Conservation (phyloP, 2,329 filamentous ascomycete genomes). For the Paramyrothecium sp. region DNA sequence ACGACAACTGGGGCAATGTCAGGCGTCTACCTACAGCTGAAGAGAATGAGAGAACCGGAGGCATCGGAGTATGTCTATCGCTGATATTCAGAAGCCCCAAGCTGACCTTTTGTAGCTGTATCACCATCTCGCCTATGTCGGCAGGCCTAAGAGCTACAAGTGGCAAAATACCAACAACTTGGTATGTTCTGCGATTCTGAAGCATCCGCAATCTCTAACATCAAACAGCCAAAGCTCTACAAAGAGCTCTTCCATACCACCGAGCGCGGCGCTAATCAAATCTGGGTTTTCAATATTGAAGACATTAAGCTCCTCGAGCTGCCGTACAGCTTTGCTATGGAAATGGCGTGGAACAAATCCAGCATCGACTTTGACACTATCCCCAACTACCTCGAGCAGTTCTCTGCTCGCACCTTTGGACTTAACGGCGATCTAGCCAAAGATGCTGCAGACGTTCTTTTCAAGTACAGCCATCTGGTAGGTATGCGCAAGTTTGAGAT, state of each 20-base stretch:
- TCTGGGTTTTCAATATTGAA: slow-evolving; percentile 68
- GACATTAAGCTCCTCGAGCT: slow-evolving; percentile 58
- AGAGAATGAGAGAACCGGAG: slow-evolving; percentile 51
- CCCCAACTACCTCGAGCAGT: slow-evolving; percentile 47
- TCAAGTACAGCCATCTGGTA: slow-evolving; percentile 42
- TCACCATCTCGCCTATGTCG: slow-evolving; percentile 43
- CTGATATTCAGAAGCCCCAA: not conserved
- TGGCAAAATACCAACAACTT: slow-evolving; percentile 56
- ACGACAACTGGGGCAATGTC: slow-evolving; percentile 61
- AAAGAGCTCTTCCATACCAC: slow-evolving; percentile 61
- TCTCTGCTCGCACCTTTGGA: not conserved
- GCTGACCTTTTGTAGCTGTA: slow-evolving; percentile 33
- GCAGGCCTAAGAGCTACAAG: slow-evolving; percentile 31
- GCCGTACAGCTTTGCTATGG: not conserved
- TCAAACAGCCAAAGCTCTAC: slow-evolving; percentile 59
- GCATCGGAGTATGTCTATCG: slow-evolving; percentile 44
- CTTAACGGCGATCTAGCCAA: not conserved
- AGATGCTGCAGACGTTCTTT: slow-evolving; percentile 42
- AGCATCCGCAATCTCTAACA: slow-evolving; percentile 44
- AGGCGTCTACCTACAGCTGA: slow-evolving; percentile 51
- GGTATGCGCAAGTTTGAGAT: slow-evolving; percentile 63
- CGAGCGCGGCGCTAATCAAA: slow-evolving; percentile 54
- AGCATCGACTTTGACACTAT: slow-evolving; percentile 18
- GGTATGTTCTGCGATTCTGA: slow-evolving; percentile 30
- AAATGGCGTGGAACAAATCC: slow-evolving; percentile 18